Evolutionary conservation across 441 rosid species (phyloP), one percentile per base, ranked within the genome.

Genomic region (Geranium incanum): DNA sequence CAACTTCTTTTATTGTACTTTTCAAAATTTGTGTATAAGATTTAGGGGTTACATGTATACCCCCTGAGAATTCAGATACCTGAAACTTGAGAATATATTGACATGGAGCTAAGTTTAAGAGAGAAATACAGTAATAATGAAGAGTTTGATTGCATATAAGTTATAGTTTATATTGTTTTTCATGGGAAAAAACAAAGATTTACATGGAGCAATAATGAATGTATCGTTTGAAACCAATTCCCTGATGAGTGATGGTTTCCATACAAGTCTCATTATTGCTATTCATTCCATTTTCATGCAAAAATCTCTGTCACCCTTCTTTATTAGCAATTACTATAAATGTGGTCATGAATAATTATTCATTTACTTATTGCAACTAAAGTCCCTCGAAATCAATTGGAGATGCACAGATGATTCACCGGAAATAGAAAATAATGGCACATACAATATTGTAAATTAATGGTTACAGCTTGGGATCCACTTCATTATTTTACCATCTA

Each of bases 231-330:
- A 62, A 62, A 62, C 37, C 37, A 62, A 45, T 3, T 45, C 52
- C 13, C 52, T 13, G 33, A 45, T 45, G 13, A 8, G 52, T 45
- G 13, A 45, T 62, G 37, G 36, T 21, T 62, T 1, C 66, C 2
- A 55, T 21, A 19, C 23, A 62, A 13, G n/a, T 62, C 66, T 19
- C 66, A 21, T 23, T 23, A 62, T 62, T 62, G 66, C 5, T 8
- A 23, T 28, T 5, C 36, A 62, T 28, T 6, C 66, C 15, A 62
- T 62, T 62, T 62, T n/a, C 66, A 62, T 62, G 66, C 66, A 62
- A 62, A 15, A 5, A 62, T 62, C 66, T 62, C 66, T 62, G 66
- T 62, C 66, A 62, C 66, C 28, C 66, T n/a, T 62, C 66, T n/a
- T 9, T 62, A 62, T 62, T 60, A 60, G 65, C 65, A 60, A 21